Conservation (phyloP, 208 protist species). For the Trypanosoma caninum region DNA sequence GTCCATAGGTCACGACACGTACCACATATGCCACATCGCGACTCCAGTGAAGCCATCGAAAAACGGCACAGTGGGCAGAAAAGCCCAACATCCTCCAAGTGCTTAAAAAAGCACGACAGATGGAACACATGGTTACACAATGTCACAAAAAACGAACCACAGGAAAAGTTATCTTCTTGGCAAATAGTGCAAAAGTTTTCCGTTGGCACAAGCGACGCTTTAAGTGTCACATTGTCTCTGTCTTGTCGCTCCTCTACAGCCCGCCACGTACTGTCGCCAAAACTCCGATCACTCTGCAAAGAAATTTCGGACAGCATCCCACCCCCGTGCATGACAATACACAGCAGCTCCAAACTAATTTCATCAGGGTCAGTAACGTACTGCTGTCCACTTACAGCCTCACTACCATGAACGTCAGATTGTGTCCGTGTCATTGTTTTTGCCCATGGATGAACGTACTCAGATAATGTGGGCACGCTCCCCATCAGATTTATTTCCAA, state of each 20-base stretch:
- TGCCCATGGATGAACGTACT: conserved; percentile 30
- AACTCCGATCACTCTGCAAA: background rate
- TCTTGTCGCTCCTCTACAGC: background rate
- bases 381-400: background rate
- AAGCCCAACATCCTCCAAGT: conserved; percentile 32
- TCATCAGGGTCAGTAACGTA: background rate
- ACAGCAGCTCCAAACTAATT: conserved; percentile 6
- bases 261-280: background rate
- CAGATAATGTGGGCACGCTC: conserved; percentile 29
- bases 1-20: conserved; percentile 79
- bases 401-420: background rate
- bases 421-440: background rate
- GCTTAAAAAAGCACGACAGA: conserved; percentile 54
- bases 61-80: conserved; percentile 84
- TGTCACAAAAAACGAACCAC: conserved; percentile 46
- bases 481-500: conserved; percentile 30
- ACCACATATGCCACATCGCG: conserved; percentile 61
- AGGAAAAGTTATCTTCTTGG: conserved; percentile 44
- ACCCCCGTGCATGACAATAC: background rate
- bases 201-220: background rate
- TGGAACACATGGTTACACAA: conserved; percentile 79
- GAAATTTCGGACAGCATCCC: background rate
- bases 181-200: conserved; percentile 72
- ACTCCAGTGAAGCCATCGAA: conserved; percentile 65
- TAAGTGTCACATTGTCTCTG: too few relatives aligned